phyloP scores from a whole-genome alignment of 805 yeast genomes.

The Debaryomyces tyrocola region DNA sequence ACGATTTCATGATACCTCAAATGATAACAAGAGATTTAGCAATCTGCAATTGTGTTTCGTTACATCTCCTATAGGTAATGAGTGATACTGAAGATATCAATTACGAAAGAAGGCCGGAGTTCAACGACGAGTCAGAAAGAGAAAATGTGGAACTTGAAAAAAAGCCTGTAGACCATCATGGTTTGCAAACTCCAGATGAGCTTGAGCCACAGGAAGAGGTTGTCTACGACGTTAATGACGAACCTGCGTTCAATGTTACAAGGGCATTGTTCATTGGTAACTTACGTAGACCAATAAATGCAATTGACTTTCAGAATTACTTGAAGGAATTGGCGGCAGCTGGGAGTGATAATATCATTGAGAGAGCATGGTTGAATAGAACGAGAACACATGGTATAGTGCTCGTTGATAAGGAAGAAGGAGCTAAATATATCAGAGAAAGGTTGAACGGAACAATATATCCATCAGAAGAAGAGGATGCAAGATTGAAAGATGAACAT shows the following conservation, averaged over 20 bases:
- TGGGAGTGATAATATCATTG: slow-evolving; percentile 21
- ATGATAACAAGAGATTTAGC: background rate
- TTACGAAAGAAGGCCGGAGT: slow-evolving; percentile 7
- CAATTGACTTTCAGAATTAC: slow-evolving; percentile 35
- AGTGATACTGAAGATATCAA: slow-evolving; percentile 14
- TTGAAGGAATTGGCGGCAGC: slow-evolving; percentile 28
- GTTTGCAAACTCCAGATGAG: slow-evolving; percentile 11
- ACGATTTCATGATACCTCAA: too few species aligned
- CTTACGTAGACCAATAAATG: slow-evolving; percentile 38
- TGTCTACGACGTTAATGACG: slow-evolving; percentile 31
- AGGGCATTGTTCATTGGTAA: slow-evolving; percentile 48
- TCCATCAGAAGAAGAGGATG: slow-evolving; percentile 29
- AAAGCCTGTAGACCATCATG: slow-evolving; percentile 18
- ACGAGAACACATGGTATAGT: slow-evolving; percentile 44
- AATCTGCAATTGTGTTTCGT: background rate
- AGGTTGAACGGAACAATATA: slow-evolving; percentile 35
- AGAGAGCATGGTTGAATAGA: slow-evolving; percentile 46
- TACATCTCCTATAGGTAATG: slow-evolving; percentile 5
- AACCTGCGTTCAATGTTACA: slow-evolving; percentile 36
- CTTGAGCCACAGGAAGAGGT: slow-evolving; percentile 25
- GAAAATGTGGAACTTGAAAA: slow-evolving; percentile 2
- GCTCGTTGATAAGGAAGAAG: slow-evolving; percentile 37
- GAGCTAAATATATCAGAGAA: slow-evolving; percentile 36
- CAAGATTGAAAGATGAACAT: slow-evolving; percentile 13
- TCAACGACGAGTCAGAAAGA: background rate